phyloP scores from a whole-genome alignment of 495 filamentous ascomycete species.

The Trichoderma virens region DNA sequence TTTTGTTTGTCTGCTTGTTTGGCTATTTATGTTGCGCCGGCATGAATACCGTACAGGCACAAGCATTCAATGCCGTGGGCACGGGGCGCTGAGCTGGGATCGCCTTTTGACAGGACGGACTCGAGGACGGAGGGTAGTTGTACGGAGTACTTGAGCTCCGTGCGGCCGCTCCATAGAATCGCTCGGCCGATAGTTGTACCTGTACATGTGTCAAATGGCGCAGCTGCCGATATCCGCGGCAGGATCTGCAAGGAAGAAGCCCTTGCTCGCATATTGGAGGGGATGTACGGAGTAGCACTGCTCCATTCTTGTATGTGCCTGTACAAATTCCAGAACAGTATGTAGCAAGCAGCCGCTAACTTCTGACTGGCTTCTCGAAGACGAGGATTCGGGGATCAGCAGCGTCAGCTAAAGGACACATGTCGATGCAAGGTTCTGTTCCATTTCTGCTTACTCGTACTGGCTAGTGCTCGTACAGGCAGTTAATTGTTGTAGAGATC shows the following conservation, averaged over 20 bases:
- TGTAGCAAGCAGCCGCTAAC: not conserved
- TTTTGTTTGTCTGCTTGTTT: not conserved
- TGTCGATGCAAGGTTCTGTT: not conserved
- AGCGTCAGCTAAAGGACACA: too few relatives aligned
- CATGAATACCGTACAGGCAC: too few relatives aligned
- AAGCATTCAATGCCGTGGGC: too few relatives aligned
- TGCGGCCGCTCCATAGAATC: not conserved
- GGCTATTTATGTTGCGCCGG: too few relatives aligned
- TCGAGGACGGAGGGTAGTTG: not conserved
- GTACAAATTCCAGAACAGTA: not conserved
- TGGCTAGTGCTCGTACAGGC: too few relatives aligned
- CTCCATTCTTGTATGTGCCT: too few relatives aligned
- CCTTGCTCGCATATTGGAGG: not conserved
- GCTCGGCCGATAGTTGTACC: not conserved
- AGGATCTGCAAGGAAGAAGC: not conserved
- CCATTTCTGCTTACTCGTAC: not conserved
- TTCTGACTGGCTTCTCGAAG: slow-evolving; percentile 2
- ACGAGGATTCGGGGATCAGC: not conserved
- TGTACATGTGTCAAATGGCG: not conserved
- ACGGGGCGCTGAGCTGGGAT: not conserved
- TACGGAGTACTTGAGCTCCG: not conserved
- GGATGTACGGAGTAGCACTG: not conserved
- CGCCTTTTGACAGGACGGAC: not conserved
- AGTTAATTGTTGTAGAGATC: not conserved
- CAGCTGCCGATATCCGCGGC: not conserved